phyloP scores from a whole-genome alignment of 2,329 filamentous ascomycete genomes.

The Arthrinium phaeospermum region DNA sequence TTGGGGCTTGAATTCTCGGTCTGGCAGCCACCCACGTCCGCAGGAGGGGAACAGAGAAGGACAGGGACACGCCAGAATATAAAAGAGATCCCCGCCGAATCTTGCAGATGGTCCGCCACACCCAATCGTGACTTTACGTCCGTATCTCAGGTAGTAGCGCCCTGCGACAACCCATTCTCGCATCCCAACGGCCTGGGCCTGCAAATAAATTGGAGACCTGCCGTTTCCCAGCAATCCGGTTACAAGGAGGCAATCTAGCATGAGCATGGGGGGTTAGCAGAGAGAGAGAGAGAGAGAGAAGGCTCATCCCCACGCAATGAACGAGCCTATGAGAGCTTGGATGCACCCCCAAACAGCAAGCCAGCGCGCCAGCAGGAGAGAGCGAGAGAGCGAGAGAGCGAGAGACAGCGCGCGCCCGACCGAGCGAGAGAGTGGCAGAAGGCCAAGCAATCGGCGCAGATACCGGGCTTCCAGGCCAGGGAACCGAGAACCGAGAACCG shows the following conservation, averaged over 20 bases:
- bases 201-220: conserved; percentile 30
- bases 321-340: conserved; percentile 34
- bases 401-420: not conserved
- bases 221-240: conserved; percentile 31
- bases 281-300: not conserved
- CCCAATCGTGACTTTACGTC: conserved; percentile 33
- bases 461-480: conserved; percentile 24
- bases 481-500: not conserved
- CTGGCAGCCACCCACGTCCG: not conserved
- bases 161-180: conserved; percentile 21
- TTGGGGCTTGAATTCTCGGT: conserved; percentile 21
- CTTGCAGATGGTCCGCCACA: conserved; percentile 32
- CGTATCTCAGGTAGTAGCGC: conserved; percentile 29
- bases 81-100: conserved; percentile 26
- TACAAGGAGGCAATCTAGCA: conserved; percentile 34
- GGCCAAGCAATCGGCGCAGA: conserved; percentile 26
- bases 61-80: conserved; percentile 38
- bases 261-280: conserved; percentile 14
- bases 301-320: conserved; percentile 25
- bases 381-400: not conserved
- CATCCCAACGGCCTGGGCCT: conserved; percentile 24
- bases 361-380: conserved; percentile 9
- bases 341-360: conserved; percentile 29
- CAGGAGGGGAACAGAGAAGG: not conserved
- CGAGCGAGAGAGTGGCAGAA: not conserved